Evolutionary conservation across 2,329 filamentous ascomycete genomes (phyloP).

Genomic region (Diaporthe batatas): DNA sequence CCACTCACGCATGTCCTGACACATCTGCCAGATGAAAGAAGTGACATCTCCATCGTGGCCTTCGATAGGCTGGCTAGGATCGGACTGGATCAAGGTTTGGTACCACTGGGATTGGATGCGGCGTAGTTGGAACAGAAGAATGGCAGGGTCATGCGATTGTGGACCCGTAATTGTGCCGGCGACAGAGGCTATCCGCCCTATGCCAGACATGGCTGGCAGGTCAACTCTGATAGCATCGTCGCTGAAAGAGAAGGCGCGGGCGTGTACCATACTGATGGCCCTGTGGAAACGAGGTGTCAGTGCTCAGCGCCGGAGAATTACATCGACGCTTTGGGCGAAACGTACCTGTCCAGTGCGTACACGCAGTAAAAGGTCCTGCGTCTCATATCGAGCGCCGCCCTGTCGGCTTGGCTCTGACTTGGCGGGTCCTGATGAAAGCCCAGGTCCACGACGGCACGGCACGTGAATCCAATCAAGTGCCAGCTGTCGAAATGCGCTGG

Average conservation of each 20-base stretch:
- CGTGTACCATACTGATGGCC: conserved; percentile 89
- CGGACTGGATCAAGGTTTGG: conserved; percentile 86
- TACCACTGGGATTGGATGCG: conserved; percentile 91
- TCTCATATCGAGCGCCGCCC: conserved; percentile 79
- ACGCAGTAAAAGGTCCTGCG: conserved; percentile 91
- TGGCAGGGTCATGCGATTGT: conserved; percentile 75
- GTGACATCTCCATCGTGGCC: conserved; percentile 65
- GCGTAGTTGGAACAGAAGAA: conserved; percentile 86
- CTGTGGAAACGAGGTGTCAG: conserved; percentile 56
- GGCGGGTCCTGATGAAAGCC: conserved; percentile 94
- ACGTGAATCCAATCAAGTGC: conserved; percentile 92
- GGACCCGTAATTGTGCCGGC: conserved; percentile 58
- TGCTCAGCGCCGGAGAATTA: conserved; percentile 43
- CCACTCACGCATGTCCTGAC: conserved; percentile 84
- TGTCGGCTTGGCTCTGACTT: conserved; percentile 75
- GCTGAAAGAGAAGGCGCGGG: conserved; percentile 91
- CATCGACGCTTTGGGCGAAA: not conserved
- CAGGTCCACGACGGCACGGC: conserved; percentile 87
- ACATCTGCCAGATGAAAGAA: conserved; percentile 81
- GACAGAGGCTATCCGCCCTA: conserved; percentile 58
- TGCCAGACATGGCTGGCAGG: conserved; percentile 71
- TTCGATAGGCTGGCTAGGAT: conserved; percentile 72
- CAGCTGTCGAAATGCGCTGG: conserved; percentile 93
- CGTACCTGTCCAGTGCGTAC: conserved; percentile 87
- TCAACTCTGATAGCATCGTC: conserved; percentile 88